A percentile compares a stretch with the other conserved stretches of the same genome.
Evolutionary conservation across 75 land plant genomes (phyloP).

Genomic region (Larix kaempferi): DNA sequence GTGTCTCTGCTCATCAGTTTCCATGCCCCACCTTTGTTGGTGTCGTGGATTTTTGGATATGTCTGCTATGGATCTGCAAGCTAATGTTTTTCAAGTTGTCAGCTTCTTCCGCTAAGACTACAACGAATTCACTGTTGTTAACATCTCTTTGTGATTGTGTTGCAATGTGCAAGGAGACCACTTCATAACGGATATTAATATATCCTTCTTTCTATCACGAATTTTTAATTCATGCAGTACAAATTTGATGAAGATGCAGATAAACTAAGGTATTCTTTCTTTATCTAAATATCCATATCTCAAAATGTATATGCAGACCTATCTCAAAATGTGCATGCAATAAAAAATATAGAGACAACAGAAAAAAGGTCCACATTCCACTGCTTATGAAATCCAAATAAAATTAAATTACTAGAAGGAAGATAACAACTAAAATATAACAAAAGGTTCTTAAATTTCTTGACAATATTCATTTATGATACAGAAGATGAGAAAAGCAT

Average conservation of each 20-base stretch:
- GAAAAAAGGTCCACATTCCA: not conserved
- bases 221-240: not conserved
- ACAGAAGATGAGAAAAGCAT: conserved; percentile 1
- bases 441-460: not conserved
- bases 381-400: not conserved
- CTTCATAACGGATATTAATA: too few relatives aligned
- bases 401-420: not conserved
- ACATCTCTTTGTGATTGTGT: too few relatives aligned
- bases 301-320: not conserved
- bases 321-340: not conserved
- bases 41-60: too few relatives aligned
- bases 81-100: too few relatives aligned
- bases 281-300: not conserved
- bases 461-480: not conserved
- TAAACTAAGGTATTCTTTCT: not conserved
- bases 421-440: not conserved
- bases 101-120: too few relatives aligned
- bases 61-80: too few relatives aligned
- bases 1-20: too few relatives aligned
- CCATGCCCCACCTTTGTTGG: too few relatives aligned
- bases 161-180: too few relatives aligned
- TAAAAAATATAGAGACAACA: not conserved
- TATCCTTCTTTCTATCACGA: too few relatives aligned
- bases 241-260: not conserved
- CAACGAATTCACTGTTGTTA: too few relatives aligned